Conservation (phyloP, 116 monocot species). For the Dioscorea cayenensis region DNA sequence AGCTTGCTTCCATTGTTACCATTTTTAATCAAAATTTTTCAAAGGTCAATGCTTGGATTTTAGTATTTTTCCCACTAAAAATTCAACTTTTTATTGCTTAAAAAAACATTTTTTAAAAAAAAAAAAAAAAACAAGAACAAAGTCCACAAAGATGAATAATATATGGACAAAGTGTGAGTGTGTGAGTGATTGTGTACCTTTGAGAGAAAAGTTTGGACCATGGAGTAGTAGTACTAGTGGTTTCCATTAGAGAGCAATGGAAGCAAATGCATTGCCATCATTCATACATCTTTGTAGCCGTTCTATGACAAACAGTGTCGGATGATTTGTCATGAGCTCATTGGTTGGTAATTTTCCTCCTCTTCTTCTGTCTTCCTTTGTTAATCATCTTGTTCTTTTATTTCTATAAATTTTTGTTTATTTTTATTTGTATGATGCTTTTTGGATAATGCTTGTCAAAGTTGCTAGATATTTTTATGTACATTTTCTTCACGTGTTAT, state of each 20-base stretch:
- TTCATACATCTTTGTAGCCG: not conserved
- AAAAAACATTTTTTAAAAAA: no score
- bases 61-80: no score
- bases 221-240: no score
- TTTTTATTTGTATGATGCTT: no score
- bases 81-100: not conserved
- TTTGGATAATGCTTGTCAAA: no score
- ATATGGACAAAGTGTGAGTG: not conserved
- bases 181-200: not conserved
- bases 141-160: not conserved
- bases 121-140: not conserved
- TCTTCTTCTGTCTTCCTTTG: not conserved
- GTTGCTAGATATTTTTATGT: no score
- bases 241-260: no score
- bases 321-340: not conserved
- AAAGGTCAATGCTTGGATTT: not conserved
- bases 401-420: no score
- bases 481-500: no score
- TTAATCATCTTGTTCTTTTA: no score
- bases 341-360: not conserved
- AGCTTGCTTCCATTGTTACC: not conserved
- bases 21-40: not conserved
- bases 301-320: not conserved
- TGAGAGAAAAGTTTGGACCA: not conserved
- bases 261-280: not conserved